Evolutionary conservation across 306 rosid species (phyloP), one percentile per base, ranked within the genome.

Genomic region (Malus sieversii): DNA sequence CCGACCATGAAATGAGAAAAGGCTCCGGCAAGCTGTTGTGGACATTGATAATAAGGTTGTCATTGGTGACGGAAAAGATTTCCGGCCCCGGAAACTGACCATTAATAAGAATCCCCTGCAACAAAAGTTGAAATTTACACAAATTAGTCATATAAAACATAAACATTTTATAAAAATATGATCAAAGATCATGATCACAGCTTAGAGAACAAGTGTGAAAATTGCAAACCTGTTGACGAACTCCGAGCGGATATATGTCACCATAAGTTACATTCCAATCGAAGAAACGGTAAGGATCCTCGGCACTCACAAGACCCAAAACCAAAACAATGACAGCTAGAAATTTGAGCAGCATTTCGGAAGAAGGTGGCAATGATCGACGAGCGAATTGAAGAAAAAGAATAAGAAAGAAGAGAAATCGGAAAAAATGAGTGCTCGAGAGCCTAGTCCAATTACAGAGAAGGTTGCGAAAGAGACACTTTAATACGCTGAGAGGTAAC

Each of bases 41-140:
- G 5, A 93, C 93, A 70, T 93, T 93, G 58, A 93, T 89, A 71
- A 91, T 86, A 76, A 93, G 78, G 68, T 93, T 93, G 87, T 93
- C 93, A 60, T 93, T 93, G 68, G 98, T 93, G 32, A 91, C 96
- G 1, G 93, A 81, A 15, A 84, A 88, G 15, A 93, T 84, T 27
- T 91, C 90, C 0, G 98, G 98, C 11, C 98, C 98, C 4, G 97
- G 98, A 78, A 91, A 93, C 68, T 89, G 91, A 0, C 98, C 98
- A 68, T 93, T 91, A 12, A 93, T 89, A 2, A 91, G 89, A 84
- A 93, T 93, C 1, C 97, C 98, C 98, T 91, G 81, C 78, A 64
- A 72, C 8, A 52, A 38, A 18, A n/a, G 6, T 27, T 0, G 35
- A 42, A 42, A 15, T n/a, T n/a, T 27, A n/a, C 1, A 57, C 11